Percentiles rank a stretch among this genome's conserved stretches.
Conservation (phyloP, 331 rosid genomes). For the Malus hybrid region DNA sequence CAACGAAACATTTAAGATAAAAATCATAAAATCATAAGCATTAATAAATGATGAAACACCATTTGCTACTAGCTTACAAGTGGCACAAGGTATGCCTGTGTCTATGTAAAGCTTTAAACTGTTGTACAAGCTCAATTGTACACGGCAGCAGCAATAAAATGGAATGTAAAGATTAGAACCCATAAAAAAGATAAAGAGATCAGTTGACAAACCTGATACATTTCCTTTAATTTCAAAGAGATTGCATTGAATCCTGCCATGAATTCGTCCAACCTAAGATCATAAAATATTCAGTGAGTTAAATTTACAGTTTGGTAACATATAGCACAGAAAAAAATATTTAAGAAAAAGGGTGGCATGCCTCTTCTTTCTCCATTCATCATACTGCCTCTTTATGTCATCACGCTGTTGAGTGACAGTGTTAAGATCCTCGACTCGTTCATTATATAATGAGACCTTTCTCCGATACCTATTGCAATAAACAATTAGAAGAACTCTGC, state of each 20-base stretch:
- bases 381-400: constrained; percentile 73
- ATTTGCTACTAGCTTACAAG: neutral
- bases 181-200: neutral
- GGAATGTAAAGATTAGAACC: neutral
- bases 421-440: constrained; percentile 86
- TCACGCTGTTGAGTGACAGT: constrained; percentile 77
- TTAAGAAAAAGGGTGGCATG: constrained; percentile 12
- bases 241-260: constrained; percentile 95
- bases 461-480: constrained; percentile 54
- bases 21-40: neutral
- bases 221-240: constrained; percentile 91
- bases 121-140: neutral
- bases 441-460: constrained; percentile 72
- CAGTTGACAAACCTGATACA: constrained; percentile 74
- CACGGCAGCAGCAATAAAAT: neutral
- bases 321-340: neutral
- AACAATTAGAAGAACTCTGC: constrained; percentile 13
- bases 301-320: neutral
- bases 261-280: constrained; percentile 79
- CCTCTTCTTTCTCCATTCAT: constrained; percentile 92
- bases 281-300: constrained; percentile 7
- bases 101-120: neutral
- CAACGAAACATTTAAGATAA: too few relatives aligned
- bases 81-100: neutral
- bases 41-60: neutral